Conservation (phyloP, 768 basidiomycete species). For the Panus rudis region DNA sequence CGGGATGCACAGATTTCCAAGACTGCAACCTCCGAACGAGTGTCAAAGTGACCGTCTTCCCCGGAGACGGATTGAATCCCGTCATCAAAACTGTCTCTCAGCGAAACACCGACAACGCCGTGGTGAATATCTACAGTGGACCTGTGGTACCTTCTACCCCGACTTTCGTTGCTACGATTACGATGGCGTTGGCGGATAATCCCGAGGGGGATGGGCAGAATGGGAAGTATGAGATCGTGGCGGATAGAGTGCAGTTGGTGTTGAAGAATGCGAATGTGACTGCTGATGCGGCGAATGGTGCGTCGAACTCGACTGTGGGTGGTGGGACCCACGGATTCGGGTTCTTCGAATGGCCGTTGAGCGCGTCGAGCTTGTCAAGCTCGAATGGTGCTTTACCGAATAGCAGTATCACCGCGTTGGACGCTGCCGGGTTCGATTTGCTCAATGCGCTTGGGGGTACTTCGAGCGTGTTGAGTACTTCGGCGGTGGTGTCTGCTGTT, state of each 20-base stretch:
- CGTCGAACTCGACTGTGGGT: constrained; percentile 26
- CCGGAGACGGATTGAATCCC: constrained; percentile 58
- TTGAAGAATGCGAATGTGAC: constrained; percentile 45
- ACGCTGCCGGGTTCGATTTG: constrained; percentile 54
- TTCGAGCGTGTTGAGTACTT: constrained; percentile 26
- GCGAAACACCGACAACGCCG: constrained; percentile 55
- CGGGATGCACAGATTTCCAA: constrained; percentile 76
- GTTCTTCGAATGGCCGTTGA: constrained; percentile 82
- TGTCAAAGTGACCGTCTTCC: constrained; percentile 78
- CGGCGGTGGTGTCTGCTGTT: constrained; percentile 43
- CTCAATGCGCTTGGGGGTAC: constrained; percentile 52
- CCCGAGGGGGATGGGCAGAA: constrained; percentile 58
- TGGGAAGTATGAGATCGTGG: constrained; percentile 76
- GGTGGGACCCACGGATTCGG: constrained; percentile 57
- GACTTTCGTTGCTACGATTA: constrained; percentile 66
- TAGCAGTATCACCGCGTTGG: constrained; percentile 60
- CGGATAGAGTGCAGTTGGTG: constrained; percentile 76
- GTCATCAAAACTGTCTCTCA: constrained; percentile 70
- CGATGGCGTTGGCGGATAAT: constrained; percentile 61
- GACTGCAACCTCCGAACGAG: constrained; percentile 78
- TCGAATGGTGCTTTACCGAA: constrained; percentile 61
- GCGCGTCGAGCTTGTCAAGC: constrained; percentile 36
- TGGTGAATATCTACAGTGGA: constrained; percentile 68
- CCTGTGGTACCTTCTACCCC: constrained; percentile 71
- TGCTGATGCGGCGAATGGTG: constrained; percentile 23